A percentile compares a stretch with the other conserved stretches of the same genome.
These are phyloP conservation scores for Lactarius pseudohatsudake DNA, from an alignment of 768 basidiomycete genomes.

Conservation along the genomic window DNA sequence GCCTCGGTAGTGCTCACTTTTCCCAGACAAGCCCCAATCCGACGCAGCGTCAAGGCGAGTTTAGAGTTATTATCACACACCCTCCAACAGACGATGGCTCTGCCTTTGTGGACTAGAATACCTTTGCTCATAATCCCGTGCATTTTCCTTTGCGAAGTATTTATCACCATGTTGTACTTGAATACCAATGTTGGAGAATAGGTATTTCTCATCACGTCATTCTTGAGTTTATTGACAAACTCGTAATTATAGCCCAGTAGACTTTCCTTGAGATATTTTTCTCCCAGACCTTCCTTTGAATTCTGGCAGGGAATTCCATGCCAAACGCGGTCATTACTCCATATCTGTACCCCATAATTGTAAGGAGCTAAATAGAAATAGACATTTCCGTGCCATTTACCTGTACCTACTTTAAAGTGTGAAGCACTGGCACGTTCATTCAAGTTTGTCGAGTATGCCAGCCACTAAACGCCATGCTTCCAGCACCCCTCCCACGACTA, in stretches of 20 bases:
- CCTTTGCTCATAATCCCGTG: neutral
- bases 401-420: neutral
- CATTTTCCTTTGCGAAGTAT: conserved; percentile 1
- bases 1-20: neutral
- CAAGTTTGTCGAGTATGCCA: neutral
- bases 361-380: neutral
- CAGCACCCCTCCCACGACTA: neutral
- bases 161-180: neutral
- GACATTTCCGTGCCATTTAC: neutral
- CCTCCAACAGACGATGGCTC: neutral
- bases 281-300: neutral
- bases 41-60: neutral
- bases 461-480: neutral
- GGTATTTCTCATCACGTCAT: neutral
- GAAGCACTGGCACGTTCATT: no score
- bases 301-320: neutral
- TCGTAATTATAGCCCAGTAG: neutral
- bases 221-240: neutral
- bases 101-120: neutral
- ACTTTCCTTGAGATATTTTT: neutral
- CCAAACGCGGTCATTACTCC: neutral
- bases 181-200: neutral
- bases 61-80: neutral
- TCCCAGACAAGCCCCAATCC: conserved; percentile 1
- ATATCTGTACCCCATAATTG: neutral